Conservation (phyloP, 768 basidiomycete species). For the Lyophyllum semitale region DNA sequence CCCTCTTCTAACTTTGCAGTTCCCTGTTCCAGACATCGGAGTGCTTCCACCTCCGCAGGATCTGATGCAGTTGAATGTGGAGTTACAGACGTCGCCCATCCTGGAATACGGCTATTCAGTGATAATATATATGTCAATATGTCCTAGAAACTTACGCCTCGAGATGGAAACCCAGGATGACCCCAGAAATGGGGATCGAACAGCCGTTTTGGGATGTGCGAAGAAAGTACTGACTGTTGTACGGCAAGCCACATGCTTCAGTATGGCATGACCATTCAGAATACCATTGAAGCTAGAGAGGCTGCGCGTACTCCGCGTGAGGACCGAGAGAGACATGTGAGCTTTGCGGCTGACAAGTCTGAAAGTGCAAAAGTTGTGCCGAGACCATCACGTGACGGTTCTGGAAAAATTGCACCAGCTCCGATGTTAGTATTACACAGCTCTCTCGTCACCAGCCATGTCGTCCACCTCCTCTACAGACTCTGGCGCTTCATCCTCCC, state of each 20-base stretch:
- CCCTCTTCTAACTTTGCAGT: conserved; percentile 86
- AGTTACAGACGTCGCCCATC: conserved; percentile 81
- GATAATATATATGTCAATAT: background rate
- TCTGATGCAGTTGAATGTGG: conserved; percentile 81
- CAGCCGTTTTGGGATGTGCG: conserved; percentile 15
- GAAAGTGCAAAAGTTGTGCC: too few relatives aligned
- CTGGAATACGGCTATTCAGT: conserved; percentile 33
- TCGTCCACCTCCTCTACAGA: conserved; percentile 26
- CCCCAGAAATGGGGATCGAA: conserved; percentile 22
- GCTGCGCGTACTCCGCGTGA: conserved; percentile 18
- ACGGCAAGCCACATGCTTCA: conserved; percentile 15
- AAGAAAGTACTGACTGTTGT: conserved; percentile 14
- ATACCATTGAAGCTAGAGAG: background rate
- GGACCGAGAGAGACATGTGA: conserved; percentile 21
- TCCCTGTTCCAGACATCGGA: conserved; percentile 79
- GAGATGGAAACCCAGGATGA: conserved; percentile 17
- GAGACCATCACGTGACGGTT: conserved; percentile 15
- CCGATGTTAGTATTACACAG: background rate
- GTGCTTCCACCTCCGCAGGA: conserved; percentile 79
- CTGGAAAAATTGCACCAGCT: conserved; percentile 9
- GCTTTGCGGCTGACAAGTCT: too few relatives aligned
- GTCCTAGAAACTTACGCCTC: conserved; percentile 30
- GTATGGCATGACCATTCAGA: background rate
- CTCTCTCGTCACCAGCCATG: conserved; percentile 27
- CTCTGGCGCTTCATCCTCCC: conserved; percentile 41